These are phyloP conservation scores for Coniochaeta sp. DNA, from an alignment of 2,329 filamentous ascomycete species.

Conservation along the genomic window DNA sequence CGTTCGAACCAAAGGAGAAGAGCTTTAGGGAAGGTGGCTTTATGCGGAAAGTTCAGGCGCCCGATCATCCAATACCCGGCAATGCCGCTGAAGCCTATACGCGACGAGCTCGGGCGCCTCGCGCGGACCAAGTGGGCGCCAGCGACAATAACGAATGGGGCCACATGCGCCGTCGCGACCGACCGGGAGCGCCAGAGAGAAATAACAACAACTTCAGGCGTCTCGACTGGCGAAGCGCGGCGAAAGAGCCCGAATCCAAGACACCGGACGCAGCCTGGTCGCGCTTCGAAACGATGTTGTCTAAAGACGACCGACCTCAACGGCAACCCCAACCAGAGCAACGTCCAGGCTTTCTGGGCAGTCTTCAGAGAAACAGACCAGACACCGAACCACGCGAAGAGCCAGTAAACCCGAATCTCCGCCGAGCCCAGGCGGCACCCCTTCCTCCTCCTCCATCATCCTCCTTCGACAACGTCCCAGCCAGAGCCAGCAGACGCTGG, in stretches of 20 bases:
- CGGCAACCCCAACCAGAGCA: background rate
- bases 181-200: background rate
- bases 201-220: background rate
- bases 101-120: background rate
- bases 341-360: background rate
- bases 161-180: constrained; percentile 1
- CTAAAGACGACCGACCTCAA: background rate
- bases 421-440: background rate
- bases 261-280: background rate
- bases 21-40: background rate
- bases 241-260: background rate
- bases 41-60: background rate
- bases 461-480: background rate
- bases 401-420: background rate
- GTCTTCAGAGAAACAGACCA: background rate
- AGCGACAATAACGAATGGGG: background rate
- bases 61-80: background rate
- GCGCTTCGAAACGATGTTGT: background rate
- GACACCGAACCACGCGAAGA: background rate
- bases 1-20: background rate
- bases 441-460: background rate
- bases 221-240: background rate
- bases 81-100: background rate
- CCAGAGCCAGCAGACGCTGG: background rate
- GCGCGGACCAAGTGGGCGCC: background rate